Conservation (phyloP, 1,284 basidiomycete species). For the Fomitopsis pinicola region DNA sequence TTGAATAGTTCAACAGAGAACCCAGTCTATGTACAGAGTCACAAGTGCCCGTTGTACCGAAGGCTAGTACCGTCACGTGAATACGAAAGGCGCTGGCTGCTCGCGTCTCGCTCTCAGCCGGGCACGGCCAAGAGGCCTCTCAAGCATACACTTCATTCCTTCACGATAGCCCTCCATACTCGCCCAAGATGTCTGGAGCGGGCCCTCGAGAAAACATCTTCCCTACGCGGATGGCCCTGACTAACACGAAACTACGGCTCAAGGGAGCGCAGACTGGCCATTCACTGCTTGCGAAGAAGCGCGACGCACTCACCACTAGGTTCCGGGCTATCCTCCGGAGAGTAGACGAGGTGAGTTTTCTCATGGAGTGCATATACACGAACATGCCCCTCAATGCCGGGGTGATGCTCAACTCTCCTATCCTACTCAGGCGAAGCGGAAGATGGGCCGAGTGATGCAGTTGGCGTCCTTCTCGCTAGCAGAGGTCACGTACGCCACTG, state of each 20-base stretch:
- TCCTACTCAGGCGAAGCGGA: constrained; percentile 80
- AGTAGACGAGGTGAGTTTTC: constrained; percentile 82
- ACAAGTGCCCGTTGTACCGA: too few relatives aligned
- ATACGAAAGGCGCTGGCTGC: too few relatives aligned
- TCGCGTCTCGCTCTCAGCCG: too few relatives aligned
- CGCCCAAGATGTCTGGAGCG: constrained; percentile 72
- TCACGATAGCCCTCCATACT: not conserved
- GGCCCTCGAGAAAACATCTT: constrained; percentile 90
- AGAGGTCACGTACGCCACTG: constrained; percentile 96
- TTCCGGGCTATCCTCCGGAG: constrained; percentile 89
- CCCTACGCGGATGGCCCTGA: constrained; percentile 92
- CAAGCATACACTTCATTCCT: not conserved
- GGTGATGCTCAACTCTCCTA: not conserved
- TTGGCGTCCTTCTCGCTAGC: constrained; percentile 97
- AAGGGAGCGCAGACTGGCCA: constrained; percentile 98
- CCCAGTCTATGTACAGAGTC: too few relatives aligned
- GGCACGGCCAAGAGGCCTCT: not conserved
- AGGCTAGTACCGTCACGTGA: too few relatives aligned
- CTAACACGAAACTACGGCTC: constrained; percentile 88
- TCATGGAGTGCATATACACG: not conserved
- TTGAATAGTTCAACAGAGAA: too few relatives aligned
- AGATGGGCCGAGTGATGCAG: constrained; percentile 99
- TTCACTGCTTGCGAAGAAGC: constrained; percentile 95
- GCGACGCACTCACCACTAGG: constrained; percentile 90
- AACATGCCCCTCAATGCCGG: not conserved